A percentile compares a stretch with the other conserved stretches of the same genome.
These are phyloP conservation scores for Agarophyton chilense DNA, from an alignment of 23 red algal species.

Conservation along the genomic window DNA sequence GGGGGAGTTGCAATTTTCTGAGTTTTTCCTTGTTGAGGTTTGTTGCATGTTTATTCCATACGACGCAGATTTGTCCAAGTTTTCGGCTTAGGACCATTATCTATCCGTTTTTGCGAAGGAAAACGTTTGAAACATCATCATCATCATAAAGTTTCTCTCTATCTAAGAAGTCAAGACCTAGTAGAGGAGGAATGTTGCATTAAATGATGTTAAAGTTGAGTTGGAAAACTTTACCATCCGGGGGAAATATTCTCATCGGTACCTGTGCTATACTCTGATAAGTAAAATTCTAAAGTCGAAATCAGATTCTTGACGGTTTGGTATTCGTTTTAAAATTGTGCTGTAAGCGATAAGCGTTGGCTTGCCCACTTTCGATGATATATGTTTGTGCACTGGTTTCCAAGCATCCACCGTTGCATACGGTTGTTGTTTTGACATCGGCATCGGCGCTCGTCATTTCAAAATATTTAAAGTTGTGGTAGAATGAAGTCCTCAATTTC, in stretches of 20 bases:
- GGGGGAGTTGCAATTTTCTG: neutral
- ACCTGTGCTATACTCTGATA: neutral
- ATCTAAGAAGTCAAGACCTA: slow-evolving; percentile 5
- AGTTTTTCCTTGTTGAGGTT: neutral
- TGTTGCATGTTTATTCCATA: neutral
- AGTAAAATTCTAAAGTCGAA: neutral
- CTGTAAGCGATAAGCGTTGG: neutral
- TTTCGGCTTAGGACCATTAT: neutral
- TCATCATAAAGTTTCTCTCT: neutral
- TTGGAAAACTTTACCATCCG: neutral
- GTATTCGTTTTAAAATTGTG: neutral
- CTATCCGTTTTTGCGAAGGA: neutral
- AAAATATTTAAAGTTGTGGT: no score
- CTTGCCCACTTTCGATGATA: neutral
- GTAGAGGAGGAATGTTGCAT: neutral
- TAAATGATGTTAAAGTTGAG: neutral
- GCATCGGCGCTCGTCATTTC: no score
- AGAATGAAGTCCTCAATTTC: no score
- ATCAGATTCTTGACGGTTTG: neutral
- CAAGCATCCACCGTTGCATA: neutral
- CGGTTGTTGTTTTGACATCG: neutral
- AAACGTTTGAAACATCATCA: no score
- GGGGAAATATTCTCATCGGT: neutral
- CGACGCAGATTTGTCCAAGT: neutral
- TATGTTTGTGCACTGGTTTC: neutral